phyloP scores from a whole-genome alignment of 805 yeast genomes.

The Yamadazyma sp. region DNA sequence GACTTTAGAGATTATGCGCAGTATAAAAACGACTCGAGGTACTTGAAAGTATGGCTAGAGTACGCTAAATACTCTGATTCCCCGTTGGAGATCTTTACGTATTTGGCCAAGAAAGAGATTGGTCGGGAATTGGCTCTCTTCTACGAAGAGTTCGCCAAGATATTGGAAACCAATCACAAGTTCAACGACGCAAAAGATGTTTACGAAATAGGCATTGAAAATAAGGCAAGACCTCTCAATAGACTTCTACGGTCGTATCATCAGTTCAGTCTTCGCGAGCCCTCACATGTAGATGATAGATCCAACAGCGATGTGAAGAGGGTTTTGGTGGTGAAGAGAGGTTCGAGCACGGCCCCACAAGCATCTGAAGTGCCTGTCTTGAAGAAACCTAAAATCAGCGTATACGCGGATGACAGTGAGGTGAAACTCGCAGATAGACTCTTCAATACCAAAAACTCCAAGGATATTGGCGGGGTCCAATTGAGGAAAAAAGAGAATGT shows the following conservation, averaged over 20 bases:
- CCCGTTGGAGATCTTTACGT: conserved; percentile 69
- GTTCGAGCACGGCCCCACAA: conserved; percentile 19
- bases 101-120: conserved; percentile 67
- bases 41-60: conserved; percentile 76
- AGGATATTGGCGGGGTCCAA: conserved; percentile 48
- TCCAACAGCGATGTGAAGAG: conserved; percentile 13
- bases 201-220: conserved; percentile 55
- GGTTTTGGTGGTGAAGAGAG: conserved; percentile 38
- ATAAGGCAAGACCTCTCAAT: conserved; percentile 62
- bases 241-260: conserved; percentile 35
- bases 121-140: conserved; percentile 66
- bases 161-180: conserved; percentile 51
- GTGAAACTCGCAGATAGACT: conserved; percentile 22
- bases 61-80: conserved; percentile 68
- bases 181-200: conserved; percentile 57
- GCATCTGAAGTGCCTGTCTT: conserved; percentile 1
- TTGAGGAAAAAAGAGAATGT: conserved; percentile 65
- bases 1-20: conserved; percentile 61
- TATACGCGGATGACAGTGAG: conserved; percentile 36
- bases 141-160: conserved; percentile 77
- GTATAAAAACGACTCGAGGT: conserved; percentile 82
- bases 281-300: conserved; percentile 13
- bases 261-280: conserved; percentile 45
- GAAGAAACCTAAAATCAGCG: conserved; percentile 32
- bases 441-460: conserved; percentile 32